A percentile compares a stretch with the other conserved stretches of the same genome.
phyloP scores from a whole-genome alignment of 2,329 filamentous ascomycete species.

The Emmonsiellopsis sp. region DNA sequence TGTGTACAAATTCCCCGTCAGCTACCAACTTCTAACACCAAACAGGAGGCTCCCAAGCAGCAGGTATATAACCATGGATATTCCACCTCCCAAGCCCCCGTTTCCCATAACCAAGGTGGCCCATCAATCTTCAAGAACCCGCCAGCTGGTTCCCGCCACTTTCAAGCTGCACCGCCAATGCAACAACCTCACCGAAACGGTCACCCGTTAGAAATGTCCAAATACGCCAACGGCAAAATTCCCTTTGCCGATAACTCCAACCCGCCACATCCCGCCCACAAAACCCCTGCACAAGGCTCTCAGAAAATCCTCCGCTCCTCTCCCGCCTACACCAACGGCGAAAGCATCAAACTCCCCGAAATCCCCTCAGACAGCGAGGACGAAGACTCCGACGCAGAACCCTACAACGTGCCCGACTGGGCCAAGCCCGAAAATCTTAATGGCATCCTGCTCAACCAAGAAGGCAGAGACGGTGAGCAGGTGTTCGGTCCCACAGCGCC shows the following conservation, averaged over 20 bases:
- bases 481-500: conserved; percentile 86
- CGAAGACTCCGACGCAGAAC: conserved; percentile 57
- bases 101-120: conserved; percentile 19
- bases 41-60: conserved; percentile 26
- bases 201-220: conserved; percentile 74
- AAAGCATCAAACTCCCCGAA: conserved; percentile 84
- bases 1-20: conserved; percentile 14
- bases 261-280: conserved; percentile 46
- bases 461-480: conserved; percentile 63
- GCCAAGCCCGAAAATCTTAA: conserved; percentile 78
- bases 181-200: conserved; percentile 48
- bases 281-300: conserved; percentile 55
- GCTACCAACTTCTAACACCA: not conserved
- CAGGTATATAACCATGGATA: conserved; percentile 32
- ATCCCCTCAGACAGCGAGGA: conserved; percentile 93
- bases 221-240: conserved; percentile 79
- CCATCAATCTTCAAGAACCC: conserved; percentile 27
- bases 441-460: conserved; percentile 66
- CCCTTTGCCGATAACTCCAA: conserved; percentile 69
- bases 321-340: conserved; percentile 78
- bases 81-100: conserved; percentile 18
- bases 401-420: conserved; percentile 67
- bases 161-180: conserved; percentile 38
- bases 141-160: conserved; percentile 27
- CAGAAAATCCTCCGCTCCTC: conserved; percentile 50